These are phyloP conservation scores for Mycena floridula DNA, from an alignment of 768 basidiomycete species.

Conservation along the genomic window DNA sequence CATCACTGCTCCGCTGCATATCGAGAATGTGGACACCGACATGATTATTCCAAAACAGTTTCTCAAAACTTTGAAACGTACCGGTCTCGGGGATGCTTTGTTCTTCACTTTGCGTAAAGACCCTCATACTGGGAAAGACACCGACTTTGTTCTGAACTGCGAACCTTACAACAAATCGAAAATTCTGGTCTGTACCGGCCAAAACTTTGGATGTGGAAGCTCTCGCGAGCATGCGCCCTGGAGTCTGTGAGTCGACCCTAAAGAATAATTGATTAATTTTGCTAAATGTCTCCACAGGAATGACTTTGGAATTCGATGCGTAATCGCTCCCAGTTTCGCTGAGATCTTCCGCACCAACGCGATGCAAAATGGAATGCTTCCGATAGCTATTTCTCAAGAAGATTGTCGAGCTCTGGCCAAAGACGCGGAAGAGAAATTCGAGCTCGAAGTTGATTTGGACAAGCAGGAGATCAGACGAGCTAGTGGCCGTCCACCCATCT, in stretches of 20 bases:
- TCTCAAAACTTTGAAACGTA: constrained; percentile 86
- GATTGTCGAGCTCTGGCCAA: constrained; percentile 67
- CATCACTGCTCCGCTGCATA: constrained; percentile 72
- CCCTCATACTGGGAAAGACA: constrained; percentile 70
- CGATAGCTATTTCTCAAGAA: constrained; percentile 61
- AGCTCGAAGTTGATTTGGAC: constrained; percentile 82
- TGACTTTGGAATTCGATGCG: constrained; percentile 85
- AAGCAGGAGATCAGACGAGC: constrained; percentile 69
- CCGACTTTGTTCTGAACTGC: constrained; percentile 81
- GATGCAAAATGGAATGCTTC: constrained; percentile 93
- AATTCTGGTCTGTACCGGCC: constrained; percentile 78
- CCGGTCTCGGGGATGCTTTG: constrained; percentile 76
- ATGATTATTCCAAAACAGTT: constrained; percentile 95
- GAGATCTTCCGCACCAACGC: constrained; percentile 88
- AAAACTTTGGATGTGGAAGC: constrained; percentile 89
- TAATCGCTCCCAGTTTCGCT: constrained; percentile 86
- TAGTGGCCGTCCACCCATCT: constrained; percentile 66
- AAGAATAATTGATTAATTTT: constrained; percentile 1
- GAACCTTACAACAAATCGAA: constrained; percentile 69
- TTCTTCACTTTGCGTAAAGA: constrained; percentile 81
- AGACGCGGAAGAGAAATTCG: constrained; percentile 70
- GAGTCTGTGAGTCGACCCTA: constrained; percentile 58
- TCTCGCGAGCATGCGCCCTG: constrained; percentile 90
- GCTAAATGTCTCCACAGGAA: constrained; percentile 35
- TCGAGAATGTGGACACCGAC: constrained; percentile 87